Base-by-base conservation (phyloP, 352 stramenopile genomes). In the Aphanomyces stellatus region DNA sequence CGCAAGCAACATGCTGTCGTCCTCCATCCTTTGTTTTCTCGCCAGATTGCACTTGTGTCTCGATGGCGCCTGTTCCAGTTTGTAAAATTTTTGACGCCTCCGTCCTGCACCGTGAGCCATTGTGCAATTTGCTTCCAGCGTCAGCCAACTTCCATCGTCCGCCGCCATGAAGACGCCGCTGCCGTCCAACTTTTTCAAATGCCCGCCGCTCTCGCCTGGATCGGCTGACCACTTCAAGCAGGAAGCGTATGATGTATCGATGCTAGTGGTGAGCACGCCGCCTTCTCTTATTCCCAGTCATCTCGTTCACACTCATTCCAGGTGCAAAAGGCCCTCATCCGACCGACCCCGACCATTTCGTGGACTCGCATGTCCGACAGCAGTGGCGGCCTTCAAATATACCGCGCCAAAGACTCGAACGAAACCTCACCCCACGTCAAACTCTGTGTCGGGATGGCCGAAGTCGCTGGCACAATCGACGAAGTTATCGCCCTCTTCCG, bases 141-240 rank as follows among this genome's bases (percentile, higher is more conserved):
- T n/a, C n/a, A n/a, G n/a, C n/a, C n/a, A n/a, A n/a, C 37, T 19
- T 2, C 37, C 1, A 11, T 46, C 37, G 37, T 46, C 37, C 37
- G n/a, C n/a, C 11, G 11, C 11, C 88, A 66, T 51, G 80, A 82
- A 17, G 8, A 24, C 1, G 35, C 55, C 46, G 17, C 46, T 53
- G 2, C 46, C 46, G 22, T 19, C 25, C 46, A 53, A 53, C 22
- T 53, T 53, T 19, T 53, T 53, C 46, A 28, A 53, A 19, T 53
- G 46, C 25, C 46, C 46, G 25, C 46, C 46, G 25, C 24, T 53
- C 17, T 22, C 46, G 19, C 17, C 46, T 28, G 46, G 13, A 13
- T 8, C 10, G 22, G 25, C 22, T 19, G 46, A 53, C 10, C 46
- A 19, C 8, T 19, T 53, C 19, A 53, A 53, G 46, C 46, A 30